Conservation (phyloP, 2,329 filamentous ascomycete genomes). For the Pseudogymnoascus sp. region DNA sequence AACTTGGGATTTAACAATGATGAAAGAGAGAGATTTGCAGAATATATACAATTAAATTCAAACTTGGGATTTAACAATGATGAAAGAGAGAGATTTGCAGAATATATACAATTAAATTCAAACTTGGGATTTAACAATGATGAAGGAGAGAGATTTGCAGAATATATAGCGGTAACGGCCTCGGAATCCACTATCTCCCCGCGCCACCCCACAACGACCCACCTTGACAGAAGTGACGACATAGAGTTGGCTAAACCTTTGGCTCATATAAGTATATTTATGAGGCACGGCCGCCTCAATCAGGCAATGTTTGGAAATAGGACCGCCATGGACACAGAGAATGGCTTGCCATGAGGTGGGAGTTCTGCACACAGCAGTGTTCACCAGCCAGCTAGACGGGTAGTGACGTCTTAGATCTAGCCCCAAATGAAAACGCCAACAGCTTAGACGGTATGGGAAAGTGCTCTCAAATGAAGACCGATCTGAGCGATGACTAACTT, state of each 20-base stretch:
- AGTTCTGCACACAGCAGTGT: not conserved
- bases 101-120: no score
- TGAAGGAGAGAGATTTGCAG: not conserved
- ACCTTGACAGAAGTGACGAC: slow-evolving; percentile 3
- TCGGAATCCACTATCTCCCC: not conserved
- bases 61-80: no score
- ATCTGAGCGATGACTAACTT: not conserved
- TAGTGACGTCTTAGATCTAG: not conserved
- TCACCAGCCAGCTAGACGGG: not conserved
- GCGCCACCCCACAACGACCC: not conserved
- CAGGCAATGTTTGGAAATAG: not conserved
- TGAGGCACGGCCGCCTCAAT: not conserved
- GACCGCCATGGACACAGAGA: not conserved
- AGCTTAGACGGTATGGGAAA: not conserved
- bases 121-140: not conserved
- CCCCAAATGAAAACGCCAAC: not conserved
- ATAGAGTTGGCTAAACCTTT: not conserved
- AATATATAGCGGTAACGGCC: not conserved
- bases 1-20: no score
- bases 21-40: no score
- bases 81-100: no score
- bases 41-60: no score
- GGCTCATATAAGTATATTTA: not conserved
- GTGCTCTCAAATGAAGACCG: not conserved
- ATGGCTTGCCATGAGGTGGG: not conserved